Evolutionary conservation across 768 basidiomycete species (phyloP), one percentile per base, ranked within the genome.

Genomic region (Amanita exitialis): DNA sequence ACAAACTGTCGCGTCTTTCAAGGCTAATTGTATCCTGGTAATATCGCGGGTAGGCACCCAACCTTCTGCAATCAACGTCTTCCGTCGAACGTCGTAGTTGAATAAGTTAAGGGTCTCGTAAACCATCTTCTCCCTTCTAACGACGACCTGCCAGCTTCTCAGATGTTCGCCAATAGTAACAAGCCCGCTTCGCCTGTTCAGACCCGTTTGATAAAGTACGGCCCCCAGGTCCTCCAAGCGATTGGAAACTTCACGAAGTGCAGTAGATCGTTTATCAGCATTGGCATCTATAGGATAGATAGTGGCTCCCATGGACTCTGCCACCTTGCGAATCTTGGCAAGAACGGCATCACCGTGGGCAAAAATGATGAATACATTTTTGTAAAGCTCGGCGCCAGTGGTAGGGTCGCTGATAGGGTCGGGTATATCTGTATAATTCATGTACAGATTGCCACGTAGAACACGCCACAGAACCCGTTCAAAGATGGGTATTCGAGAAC

Each of bases 331-430:
- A 62, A 99, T 97, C 77, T 98, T 99, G 56, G 90, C 78, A 25
- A 99, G 80, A 18, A 98, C 73, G 16, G 86, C 83, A 35, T 90
- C 84, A 15, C 96, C 96, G 58, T 99, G 94, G 0, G 96, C 96
- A 59, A 99, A 99, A 63, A 99, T 98, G 70, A 99, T 95, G 73
- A 99, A 99, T 36, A 98, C 96, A 60, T 97, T 93, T 78, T 98
- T 99, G 72, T 88, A 81, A 18, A 87, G 88, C 70, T 94, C 89
- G 16, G 69, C 72, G 32, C 85, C 86, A 0, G 89, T 89, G 18
- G 74, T 76, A 12, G 93, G 87, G 62, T 98, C 91, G 52, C 91
- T 75, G 60, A 98, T 96, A 5, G 91, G 87, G 57, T 95, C 90
- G 35, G 78, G 76, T 58, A 99, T 98, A 67, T 98, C 94, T 49